Percentiles rank a stretch among this genome's conserved stretches.
Conservation (phyloP, 331 rosid genomes). For the Malus hybrid region DNA sequence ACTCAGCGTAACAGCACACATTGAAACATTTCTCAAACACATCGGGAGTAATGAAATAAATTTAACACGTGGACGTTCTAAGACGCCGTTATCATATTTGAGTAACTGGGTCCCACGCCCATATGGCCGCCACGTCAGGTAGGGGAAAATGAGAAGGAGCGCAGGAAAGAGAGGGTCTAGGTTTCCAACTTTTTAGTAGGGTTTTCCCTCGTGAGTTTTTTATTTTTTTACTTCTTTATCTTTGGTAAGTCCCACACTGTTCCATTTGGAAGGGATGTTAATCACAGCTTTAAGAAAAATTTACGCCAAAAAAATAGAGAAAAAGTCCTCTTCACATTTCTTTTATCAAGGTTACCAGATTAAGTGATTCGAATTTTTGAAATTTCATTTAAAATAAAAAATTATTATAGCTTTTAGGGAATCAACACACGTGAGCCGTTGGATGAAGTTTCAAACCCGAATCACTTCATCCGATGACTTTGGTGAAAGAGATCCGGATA, state of each 20-base stretch:
- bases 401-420: too few species aligned
- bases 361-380: too few species aligned
- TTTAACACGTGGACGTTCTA: slow-evolving; percentile 27
- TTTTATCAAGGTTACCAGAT: too few species aligned
- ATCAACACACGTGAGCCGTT: too few species aligned
- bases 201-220: not conserved
- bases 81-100: slow-evolving; percentile 1
- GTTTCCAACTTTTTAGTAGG: not conserved
- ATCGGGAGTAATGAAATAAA: slow-evolving; percentile 20
- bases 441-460: too few species aligned
- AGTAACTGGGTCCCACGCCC: not conserved
- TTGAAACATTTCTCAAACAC: not conserved
- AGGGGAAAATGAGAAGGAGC: not conserved
- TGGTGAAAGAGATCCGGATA: too few species aligned
- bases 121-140: slow-evolving; percentile 21
- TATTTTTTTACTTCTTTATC: not conserved
- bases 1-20: too few species aligned
- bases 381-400: too few species aligned
- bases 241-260: not conserved
- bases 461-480: accelerated
- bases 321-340: accelerated
- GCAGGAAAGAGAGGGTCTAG: too few species aligned
- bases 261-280: not conserved
- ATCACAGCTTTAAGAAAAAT: too few species aligned
- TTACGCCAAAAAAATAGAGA: too few species aligned